These are phyloP conservation scores for Scolecobasidium constrictum DNA, from an alignment of 2,329 filamentous ascomycete genomes.

Conservation along the genomic window DNA sequence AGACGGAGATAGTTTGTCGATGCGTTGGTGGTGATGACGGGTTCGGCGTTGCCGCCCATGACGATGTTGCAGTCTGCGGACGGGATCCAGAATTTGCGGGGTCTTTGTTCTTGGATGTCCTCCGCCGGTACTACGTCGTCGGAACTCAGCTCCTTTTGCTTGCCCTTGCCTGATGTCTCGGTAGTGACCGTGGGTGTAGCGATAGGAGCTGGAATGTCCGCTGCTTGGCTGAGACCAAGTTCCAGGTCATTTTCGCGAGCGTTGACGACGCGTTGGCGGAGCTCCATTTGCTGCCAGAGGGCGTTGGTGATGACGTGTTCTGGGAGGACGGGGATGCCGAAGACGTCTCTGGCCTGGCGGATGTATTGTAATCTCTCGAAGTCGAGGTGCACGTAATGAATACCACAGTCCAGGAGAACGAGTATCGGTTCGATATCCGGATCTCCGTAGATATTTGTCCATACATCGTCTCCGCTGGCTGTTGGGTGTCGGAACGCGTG, in stretches of 20 bases:
- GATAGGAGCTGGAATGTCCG: conserved; percentile 18
- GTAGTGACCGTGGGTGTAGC: conserved; percentile 15
- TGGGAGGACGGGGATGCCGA: conserved; percentile 44
- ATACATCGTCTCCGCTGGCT: conserved; percentile 27
- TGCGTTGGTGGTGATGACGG: conserved; percentile 36
- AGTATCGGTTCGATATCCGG: conserved; percentile 44
- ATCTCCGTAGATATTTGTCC: conserved; percentile 41
- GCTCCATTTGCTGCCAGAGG: conserved; percentile 46
- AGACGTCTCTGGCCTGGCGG: conserved; percentile 36
- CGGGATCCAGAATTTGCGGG: conserved; percentile 48
- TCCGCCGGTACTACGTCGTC: conserved; percentile 35
- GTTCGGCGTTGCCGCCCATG: conserved; percentile 42
- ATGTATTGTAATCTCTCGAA: conserved; percentile 49
- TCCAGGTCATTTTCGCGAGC: conserved; percentile 40
- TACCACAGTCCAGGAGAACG: conserved; percentile 46
- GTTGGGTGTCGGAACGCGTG: conserved; percentile 39
- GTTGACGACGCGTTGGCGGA: conserved; percentile 44
- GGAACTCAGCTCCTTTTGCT: conserved; percentile 25
- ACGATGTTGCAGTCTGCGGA: conserved; percentile 44
- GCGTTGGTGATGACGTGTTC: conserved; percentile 45
- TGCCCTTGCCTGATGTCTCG: conserved; percentile 27
- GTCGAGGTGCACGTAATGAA: conserved; percentile 48
- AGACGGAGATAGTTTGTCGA: conserved; percentile 30
- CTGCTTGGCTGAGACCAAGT: conserved; percentile 37
- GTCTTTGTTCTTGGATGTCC: conserved; percentile 43